Evolutionary conservation across 208 protist genomes (phyloP).

Genomic region (Acanthamoeba quina): DNA sequence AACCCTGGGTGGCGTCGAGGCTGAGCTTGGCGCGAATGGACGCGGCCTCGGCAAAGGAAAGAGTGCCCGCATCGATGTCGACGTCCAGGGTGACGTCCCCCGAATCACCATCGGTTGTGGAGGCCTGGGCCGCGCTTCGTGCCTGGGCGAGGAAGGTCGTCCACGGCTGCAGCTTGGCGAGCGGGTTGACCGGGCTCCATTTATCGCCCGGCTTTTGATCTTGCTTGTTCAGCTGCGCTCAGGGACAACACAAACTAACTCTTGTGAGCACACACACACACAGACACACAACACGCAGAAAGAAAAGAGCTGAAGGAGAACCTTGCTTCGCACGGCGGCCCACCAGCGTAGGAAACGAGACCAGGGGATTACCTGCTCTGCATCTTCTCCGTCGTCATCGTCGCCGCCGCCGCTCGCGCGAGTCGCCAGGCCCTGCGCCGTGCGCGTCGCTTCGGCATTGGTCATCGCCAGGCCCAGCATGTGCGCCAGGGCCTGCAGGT

Average conservation of each 20-base stretch:
- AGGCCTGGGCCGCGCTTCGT: background rate
- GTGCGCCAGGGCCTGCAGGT: background rate
- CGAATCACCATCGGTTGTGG: background rate
- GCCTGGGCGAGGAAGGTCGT: background rate
- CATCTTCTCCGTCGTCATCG: background rate
- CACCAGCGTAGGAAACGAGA: conserved; percentile 27
- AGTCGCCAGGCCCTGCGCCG: background rate
- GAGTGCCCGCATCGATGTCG: background rate
- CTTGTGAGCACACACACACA: no score
- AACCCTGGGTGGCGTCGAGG: background rate
- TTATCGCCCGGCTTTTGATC: background rate
- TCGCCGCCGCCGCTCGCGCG: no score
- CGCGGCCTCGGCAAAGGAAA: background rate
- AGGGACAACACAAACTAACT: no score
- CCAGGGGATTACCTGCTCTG: background rate
- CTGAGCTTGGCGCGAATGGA: background rate
- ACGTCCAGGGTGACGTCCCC: background rate
- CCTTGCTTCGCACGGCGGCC: background rate
- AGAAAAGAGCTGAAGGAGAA: background rate
- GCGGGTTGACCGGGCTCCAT: background rate
- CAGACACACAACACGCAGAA: background rate
- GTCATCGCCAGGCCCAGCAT: background rate
- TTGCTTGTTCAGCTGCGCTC: background rate
- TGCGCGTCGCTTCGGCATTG: background rate
- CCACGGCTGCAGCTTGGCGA: conserved; percentile 6